Evolutionary conservation across 2,329 filamentous ascomycete genomes (phyloP).

Genomic region (Colletotrichum lentis): DNA sequence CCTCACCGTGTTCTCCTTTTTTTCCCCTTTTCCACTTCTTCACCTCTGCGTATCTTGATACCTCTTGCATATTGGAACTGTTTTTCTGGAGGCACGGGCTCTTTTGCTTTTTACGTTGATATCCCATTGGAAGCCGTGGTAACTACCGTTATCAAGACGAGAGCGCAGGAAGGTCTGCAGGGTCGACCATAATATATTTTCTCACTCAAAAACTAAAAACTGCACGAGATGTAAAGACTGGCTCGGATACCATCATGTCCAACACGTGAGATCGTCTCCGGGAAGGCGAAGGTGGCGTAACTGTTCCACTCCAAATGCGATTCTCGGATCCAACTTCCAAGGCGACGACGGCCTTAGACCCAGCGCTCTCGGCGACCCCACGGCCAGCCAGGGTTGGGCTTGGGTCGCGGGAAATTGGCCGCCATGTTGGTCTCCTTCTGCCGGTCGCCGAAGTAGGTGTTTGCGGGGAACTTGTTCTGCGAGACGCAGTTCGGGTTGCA

Average conservation of each 20-base stretch:
- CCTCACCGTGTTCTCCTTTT: too few species aligned
- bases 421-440: slow-evolving; percentile 35
- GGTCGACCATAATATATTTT: slow-evolving; percentile 13
- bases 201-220: not conserved
- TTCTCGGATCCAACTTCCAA: not conserved
- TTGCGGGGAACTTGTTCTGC: slow-evolving; percentile 36
- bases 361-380: not conserved
- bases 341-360: not conserved
- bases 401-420: slow-evolving; percentile 16
- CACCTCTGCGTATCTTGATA: slow-evolving; percentile 18
- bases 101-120: not conserved
- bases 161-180: not conserved
- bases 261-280: too few species aligned
- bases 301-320: not conserved
- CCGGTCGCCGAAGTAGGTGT: slow-evolving; percentile 36
- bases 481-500: slow-evolving; percentile 39
- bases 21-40: slow-evolving; percentile 7
- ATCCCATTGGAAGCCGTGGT: not conserved
- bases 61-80: not conserved
- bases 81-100: not conserved
- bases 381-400: not conserved
- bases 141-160: not conserved
- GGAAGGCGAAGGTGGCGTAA: accelerated
- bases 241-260: too few species aligned
- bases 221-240: too few species aligned